Evolutionary conservation across 1,284 basidiomycete species (phyloP).

Genomic region (Cronartium ribicola): DNA sequence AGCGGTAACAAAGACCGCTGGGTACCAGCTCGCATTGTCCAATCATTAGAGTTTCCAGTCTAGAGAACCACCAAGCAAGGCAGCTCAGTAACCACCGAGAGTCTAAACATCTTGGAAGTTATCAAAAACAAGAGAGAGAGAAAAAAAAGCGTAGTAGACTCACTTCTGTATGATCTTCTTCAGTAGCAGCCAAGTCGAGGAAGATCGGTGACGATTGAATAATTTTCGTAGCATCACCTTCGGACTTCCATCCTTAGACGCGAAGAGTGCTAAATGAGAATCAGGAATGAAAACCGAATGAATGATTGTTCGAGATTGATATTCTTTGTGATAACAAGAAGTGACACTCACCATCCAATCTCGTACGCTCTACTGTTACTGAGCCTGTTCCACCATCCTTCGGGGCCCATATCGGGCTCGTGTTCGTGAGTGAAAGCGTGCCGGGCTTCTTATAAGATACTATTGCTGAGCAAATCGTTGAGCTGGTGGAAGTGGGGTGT

Average conservation of each 20-base stretch:
- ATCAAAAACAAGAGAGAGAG: not conserved
- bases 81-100: constrained; percentile 5
- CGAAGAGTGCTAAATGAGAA: constrained; percentile 63
- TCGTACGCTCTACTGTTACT: constrained; percentile 57
- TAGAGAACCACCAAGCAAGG: constrained; percentile 50
- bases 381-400: constrained; percentile 62
- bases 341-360: constrained; percentile 5
- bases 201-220: constrained; percentile 89
- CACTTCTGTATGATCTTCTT: constrained; percentile 86
- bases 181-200: constrained; percentile 82
- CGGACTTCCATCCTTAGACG: constrained; percentile 70
- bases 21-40: constrained; percentile 92
- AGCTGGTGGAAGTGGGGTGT: not conserved
- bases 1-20: constrained; percentile 81
- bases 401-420: constrained; percentile 68
- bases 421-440: constrained; percentile 64
- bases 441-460: constrained; percentile 70
- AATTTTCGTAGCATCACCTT: constrained; percentile 73
- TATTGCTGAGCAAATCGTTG: constrained; percentile 55
- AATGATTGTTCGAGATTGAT: not conserved
- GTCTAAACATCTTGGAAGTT: not conserved
- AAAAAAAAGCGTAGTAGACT: constrained; percentile 39
- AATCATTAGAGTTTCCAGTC: constrained; percentile 79
- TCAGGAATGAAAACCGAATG: not conserved
- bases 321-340: constrained; percentile 22